These are phyloP conservation scores for Exophiala spinifera DNA, from an alignment of 2,329 filamentous ascomycete species.

Conservation along the genomic window DNA sequence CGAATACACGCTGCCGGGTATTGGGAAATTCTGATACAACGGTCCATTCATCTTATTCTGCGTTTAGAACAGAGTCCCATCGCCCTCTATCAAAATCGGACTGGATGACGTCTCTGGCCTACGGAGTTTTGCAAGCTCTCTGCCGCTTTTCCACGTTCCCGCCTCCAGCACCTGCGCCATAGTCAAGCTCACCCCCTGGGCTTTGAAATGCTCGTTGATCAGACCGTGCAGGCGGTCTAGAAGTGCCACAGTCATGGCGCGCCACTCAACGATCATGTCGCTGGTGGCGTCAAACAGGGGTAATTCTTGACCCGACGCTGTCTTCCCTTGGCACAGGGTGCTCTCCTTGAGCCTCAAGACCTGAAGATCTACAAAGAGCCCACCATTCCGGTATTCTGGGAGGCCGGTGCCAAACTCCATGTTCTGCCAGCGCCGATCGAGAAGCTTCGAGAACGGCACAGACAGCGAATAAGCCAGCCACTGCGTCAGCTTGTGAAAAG, in stretches of 20 bases:
- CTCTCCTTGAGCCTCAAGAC: slow-evolving; percentile 71
- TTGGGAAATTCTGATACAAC: too few species aligned
- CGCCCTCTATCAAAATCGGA: slow-evolving; percentile 91
- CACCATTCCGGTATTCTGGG: slow-evolving; percentile 89
- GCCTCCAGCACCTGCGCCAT: slow-evolving; percentile 93
- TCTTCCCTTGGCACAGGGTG: slow-evolving; percentile 68
- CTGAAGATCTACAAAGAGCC: slow-evolving; percentile 79
- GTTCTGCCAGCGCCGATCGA: slow-evolving; percentile 77
- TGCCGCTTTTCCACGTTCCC: slow-evolving; percentile 96
- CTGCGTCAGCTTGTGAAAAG: slow-evolving; percentile 91
- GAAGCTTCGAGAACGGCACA: slow-evolving; percentile 79
- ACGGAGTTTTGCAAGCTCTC: slow-evolving; percentile 93
- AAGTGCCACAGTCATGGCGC: slow-evolving; percentile 71
- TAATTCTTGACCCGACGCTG: slow-evolving; percentile 68
- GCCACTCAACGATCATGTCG: slow-evolving; percentile 77
- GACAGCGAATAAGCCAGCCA: slow-evolving; percentile 94
- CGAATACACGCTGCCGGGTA: too few species aligned
- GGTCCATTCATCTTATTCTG: too few species aligned
- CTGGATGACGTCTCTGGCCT: slow-evolving; percentile 94
- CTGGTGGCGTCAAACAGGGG: slow-evolving; percentile 71
- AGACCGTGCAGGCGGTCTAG: slow-evolving; percentile 68
- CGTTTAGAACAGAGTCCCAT: too few species aligned
- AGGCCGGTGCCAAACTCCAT: slow-evolving; percentile 80
- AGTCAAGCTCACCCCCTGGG: slow-evolving; percentile 69
- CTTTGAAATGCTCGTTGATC: slow-evolving; percentile 64